These are phyloP conservation scores for Suillus occidentalis DNA, from an alignment of 768 basidiomycete genomes.

Conservation along the genomic window DNA sequence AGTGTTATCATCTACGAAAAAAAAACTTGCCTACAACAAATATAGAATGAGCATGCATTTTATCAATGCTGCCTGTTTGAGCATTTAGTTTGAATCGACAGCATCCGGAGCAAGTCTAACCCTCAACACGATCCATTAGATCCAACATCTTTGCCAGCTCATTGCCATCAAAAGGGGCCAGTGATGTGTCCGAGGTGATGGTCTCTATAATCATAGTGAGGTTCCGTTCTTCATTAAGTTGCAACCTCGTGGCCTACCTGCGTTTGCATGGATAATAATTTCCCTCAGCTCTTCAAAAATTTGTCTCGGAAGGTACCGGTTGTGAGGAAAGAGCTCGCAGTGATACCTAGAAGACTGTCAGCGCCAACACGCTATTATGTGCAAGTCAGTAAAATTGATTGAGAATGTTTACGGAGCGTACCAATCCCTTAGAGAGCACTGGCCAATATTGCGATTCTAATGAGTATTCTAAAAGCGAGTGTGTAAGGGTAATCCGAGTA, in stretches of 20 bases:
- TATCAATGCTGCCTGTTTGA: constrained; percentile 2
- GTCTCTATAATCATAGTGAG: constrained; percentile 16
- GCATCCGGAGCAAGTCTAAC: not conserved
- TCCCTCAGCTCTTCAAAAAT: constrained; percentile 9
- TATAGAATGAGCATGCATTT: constrained; percentile 10
- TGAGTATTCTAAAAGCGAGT: constrained; percentile 16
- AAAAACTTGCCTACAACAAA: constrained; percentile 13
- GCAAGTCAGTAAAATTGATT: not conserved
- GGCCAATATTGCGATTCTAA: constrained; percentile 31
- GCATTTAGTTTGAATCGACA: not conserved
- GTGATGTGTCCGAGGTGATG: constrained; percentile 18
- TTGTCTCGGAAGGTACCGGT: constrained; percentile 5
- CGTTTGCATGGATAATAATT: constrained; percentile 14
- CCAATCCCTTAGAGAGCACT: not conserved
- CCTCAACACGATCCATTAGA: constrained; percentile 11
- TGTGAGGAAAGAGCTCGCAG: constrained; percentile 20
- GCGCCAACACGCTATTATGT: not conserved
- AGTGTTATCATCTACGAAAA: too few relatives aligned
- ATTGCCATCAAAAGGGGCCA: constrained; percentile 16
- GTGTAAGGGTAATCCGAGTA: not conserved
- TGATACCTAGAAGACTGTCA: constrained; percentile 21
- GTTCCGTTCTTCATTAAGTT: not conserved
- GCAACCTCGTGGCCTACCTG: not conserved
- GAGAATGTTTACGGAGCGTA: not conserved
- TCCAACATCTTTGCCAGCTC: constrained; percentile 15